Conservation (phyloP, 371 early-diverging fungal genomes). For the Neoconidiobolus thromboides region DNA sequence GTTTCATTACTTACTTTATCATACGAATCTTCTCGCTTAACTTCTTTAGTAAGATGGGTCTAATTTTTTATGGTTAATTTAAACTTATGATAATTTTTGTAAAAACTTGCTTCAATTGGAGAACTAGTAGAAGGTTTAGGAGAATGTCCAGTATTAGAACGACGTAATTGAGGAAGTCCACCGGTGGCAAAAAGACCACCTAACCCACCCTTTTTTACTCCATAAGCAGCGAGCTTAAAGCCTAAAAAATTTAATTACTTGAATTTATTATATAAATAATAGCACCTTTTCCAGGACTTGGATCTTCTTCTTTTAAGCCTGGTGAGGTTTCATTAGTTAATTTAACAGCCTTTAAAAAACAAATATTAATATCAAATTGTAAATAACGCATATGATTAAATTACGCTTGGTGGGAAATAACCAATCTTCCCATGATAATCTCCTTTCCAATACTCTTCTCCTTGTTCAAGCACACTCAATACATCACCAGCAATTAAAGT, state of each 20-base stretch:
- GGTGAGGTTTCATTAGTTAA: no score
- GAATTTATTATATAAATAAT: neutral
- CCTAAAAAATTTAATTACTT: neutral
- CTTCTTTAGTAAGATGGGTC: neutral
- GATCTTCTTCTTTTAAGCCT: no score
- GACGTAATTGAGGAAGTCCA: slow-evolving; percentile 18
- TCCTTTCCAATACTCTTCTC: slow-evolving; percentile 51
- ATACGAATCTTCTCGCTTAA: no score
- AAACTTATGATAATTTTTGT: neutral
- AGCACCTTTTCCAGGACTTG: no score
- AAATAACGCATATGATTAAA: neutral
- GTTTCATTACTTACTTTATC: neutral
- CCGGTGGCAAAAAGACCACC: slow-evolving; percentile 58
- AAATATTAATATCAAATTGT: neutral
- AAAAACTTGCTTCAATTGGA: neutral
- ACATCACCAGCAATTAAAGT: slow-evolving; percentile 40
- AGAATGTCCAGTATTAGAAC: neutral
- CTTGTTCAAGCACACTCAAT: slow-evolving; percentile 37
- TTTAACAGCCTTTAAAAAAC: neutral
- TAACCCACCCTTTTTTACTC: slow-evolving; percentile 69
- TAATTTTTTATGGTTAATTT: neutral
- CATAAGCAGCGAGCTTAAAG: slow-evolving; percentile 54
- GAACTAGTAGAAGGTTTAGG: neutral
- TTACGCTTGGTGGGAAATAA: slow-evolving; percentile 38
- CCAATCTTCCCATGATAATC: slow-evolving; percentile 46